Evolutionary conservation across 805 yeast species (phyloP).

Genomic region (Metschnikowia colocasiae): DNA sequence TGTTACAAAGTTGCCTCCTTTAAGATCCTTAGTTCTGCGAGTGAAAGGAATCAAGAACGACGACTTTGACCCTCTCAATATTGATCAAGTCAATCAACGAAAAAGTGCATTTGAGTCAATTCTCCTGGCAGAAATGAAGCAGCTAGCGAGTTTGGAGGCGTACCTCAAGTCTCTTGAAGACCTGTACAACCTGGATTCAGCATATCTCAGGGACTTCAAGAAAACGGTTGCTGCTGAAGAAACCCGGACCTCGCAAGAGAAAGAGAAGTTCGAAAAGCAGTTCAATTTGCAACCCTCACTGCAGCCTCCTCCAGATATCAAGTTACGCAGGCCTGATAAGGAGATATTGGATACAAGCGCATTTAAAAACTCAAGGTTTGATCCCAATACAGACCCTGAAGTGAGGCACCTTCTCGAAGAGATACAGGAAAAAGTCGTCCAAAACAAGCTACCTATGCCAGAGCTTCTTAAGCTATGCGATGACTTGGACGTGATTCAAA

Average conservation of each 20-base stretch:
- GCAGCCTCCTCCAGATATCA: neutral
- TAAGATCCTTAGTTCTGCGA: conserved; percentile 14
- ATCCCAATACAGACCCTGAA: conserved; percentile 16
- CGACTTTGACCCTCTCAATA: conserved; percentile 13
- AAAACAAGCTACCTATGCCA: conserved; percentile 1
- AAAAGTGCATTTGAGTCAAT: conserved; percentile 27
- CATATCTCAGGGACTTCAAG: conserved; percentile 30
- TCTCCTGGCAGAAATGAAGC: conserved; percentile 39
- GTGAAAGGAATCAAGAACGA: conserved; percentile 11
- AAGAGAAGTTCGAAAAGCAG: neutral
- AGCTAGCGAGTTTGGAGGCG: conserved; percentile 30
- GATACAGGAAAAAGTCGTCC: neutral
- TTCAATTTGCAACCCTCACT: conserved; percentile 7
- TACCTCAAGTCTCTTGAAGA: conserved; percentile 23
- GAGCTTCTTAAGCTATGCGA: conserved; percentile 12
- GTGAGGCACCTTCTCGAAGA: conserved; percentile 1
- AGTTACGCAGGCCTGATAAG: neutral
- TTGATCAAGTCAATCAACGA: conserved; percentile 14
- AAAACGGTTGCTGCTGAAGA: conserved; percentile 11
- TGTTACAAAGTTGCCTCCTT: conserved; percentile 18
- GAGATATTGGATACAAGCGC: neutral
- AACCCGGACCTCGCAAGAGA: conserved; percentile 10
- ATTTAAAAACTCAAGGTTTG: conserved; percentile 6
- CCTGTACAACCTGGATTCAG: conserved; percentile 29
- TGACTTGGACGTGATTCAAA: conserved; percentile 14